Conservation (phyloP, 805 yeast genomes). For the Diddensiella transvaalensis region DNA sequence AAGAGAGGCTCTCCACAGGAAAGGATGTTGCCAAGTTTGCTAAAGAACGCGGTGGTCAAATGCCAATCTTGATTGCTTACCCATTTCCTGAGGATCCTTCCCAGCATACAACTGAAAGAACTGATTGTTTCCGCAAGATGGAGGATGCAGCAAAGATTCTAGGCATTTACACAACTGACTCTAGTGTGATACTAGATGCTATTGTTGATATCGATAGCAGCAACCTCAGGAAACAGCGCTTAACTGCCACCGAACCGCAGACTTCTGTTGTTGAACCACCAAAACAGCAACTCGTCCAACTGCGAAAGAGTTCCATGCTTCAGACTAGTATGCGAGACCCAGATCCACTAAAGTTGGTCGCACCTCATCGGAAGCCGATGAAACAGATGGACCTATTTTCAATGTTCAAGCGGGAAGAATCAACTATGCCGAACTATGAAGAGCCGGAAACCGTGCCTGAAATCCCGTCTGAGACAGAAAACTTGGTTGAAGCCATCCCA, state of each 20-base stretch:
- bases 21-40: slow-evolving; percentile 2
- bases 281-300: neutral
- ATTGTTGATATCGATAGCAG: slow-evolving; percentile 22
- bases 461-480: neutral
- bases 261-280: neutral
- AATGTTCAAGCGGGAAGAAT: neutral
- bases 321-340: neutral
- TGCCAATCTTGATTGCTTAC: slow-evolving; percentile 17
- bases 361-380: neutral
- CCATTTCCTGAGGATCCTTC: slow-evolving; percentile 12
- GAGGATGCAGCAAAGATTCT: slow-evolving; percentile 23
- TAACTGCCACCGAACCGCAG: too few relatives aligned
- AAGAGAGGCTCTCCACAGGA: neutral
- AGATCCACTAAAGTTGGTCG: neutral
- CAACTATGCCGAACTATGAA: neutral
- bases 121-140: slow-evolving; percentile 10
- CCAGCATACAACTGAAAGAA: slow-evolving; percentile 8
- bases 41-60: neutral
- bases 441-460: neutral
- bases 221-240: neutral
- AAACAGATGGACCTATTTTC: neutral
- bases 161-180: slow-evolving; percentile 24
- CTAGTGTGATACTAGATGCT: slow-evolving; percentile 31
- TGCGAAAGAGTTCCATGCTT: neutral
- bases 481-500: neutral